Conservation (phyloP, 2,329 filamentous ascomycete species). For the Cryoendolithus antarcticus region DNA sequence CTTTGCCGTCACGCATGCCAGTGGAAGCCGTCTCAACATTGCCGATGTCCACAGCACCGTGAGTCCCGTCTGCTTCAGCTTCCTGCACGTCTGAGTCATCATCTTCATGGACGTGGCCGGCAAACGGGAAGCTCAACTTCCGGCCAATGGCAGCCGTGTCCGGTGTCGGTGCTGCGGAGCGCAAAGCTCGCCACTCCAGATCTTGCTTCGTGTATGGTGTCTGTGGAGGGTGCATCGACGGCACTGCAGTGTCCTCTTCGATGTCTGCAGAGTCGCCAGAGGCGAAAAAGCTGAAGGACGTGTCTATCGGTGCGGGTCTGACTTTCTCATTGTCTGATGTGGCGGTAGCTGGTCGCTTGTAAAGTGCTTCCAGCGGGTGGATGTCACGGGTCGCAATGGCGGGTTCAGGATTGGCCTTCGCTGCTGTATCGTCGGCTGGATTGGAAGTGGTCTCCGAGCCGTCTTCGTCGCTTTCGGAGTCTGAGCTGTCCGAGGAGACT, state of each 20-base stretch:
- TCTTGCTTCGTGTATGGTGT: constrained; percentile 78
- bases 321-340: constrained; percentile 26
- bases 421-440: too few species aligned
- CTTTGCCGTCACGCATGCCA: constrained; percentile 12
- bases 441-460: background rate
- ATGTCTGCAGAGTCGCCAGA: constrained; percentile 27
- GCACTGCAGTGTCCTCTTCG: constrained; percentile 23
- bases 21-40: background rate
- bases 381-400: constrained; percentile 30
- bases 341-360: constrained; percentile 52
- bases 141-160: constrained; percentile 72
- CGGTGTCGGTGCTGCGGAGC: constrained; percentile 86
- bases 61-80: constrained; percentile 3
- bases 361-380: constrained; percentile 84
- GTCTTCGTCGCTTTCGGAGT: constrained; percentile 8
- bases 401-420: background rate
- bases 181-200: constrained; percentile 57
- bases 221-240: constrained; percentile 40
- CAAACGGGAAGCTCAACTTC: constrained; percentile 43
- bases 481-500: constrained; percentile 1
- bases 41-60: background rate
- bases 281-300: constrained; percentile 67
- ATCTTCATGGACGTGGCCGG: constrained; percentile 34
- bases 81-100: constrained; percentile 26
- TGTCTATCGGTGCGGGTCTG: constrained; percentile 34